These are phyloP conservation scores for Lyophyllum atratum DNA, from an alignment of 768 basidiomycete species.

Conservation along the genomic window DNA sequence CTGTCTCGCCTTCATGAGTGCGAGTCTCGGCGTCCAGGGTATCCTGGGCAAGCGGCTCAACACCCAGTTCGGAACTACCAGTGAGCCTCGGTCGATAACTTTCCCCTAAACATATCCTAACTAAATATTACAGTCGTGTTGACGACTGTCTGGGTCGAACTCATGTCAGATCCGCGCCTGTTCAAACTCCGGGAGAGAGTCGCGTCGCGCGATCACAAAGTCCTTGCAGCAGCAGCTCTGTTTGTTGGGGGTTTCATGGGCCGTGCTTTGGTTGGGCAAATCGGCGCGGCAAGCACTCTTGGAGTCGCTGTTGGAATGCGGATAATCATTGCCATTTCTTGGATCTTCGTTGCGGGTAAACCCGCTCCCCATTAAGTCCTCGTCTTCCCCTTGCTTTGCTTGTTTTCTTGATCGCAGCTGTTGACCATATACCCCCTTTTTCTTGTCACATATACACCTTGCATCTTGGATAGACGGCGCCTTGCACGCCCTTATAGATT, in stretches of 20 bases:
- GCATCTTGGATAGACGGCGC: background rate
- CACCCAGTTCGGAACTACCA: slow-evolving; percentile 78
- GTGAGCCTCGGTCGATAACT: slow-evolving; percentile 39
- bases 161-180: slow-evolving; percentile 78
- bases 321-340: slow-evolving; percentile 58
- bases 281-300: slow-evolving; percentile 66
- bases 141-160: slow-evolving; percentile 88
- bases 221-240: slow-evolving; percentile 43
- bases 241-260: slow-evolving; percentile 77
- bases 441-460: background rate
- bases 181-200: slow-evolving; percentile 57
- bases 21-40: slow-evolving; percentile 82
- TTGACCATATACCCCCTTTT: background rate
- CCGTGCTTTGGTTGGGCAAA: slow-evolving; percentile 56
- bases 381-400: background rate
- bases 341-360: slow-evolving; percentile 64
- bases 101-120: background rate
- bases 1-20: slow-evolving; percentile 78
- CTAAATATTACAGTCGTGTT: slow-evolving; percentile 58
- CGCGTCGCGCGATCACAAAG: slow-evolving; percentile 23
- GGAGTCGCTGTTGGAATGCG: slow-evolving; percentile 68
- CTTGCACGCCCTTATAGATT: background rate
- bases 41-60: slow-evolving; percentile 82
- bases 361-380: background rate
- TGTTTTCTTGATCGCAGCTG: background rate